Conservation (phyloP, 768 basidiomycete genomes). For the Leucosporidium creatinivorum region DNA sequence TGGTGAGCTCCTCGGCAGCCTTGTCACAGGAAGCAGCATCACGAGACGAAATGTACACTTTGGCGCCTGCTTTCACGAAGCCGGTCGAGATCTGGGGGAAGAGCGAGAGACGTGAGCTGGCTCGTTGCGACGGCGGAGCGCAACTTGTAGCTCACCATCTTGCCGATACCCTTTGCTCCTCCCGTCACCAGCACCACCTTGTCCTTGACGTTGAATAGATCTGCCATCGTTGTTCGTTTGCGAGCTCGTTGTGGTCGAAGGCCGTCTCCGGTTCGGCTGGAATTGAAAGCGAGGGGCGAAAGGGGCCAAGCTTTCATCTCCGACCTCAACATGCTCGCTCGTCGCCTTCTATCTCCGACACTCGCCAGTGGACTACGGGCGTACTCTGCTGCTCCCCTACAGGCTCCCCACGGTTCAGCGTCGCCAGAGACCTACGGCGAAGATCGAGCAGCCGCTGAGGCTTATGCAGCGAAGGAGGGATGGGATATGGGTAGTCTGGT, state of each 20-base stretch:
- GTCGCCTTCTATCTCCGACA: too few relatives aligned
- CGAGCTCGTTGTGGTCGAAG: neutral
- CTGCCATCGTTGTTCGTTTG: neutral
- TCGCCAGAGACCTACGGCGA: neutral
- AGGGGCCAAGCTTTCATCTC: too few relatives aligned
- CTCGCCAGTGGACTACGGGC: neutral
- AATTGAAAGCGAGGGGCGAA: too few relatives aligned
- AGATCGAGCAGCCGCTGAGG: neutral
- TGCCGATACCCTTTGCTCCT: conserved; percentile 58
- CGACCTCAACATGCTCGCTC: too few relatives aligned
- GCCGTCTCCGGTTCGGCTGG: too few relatives aligned
- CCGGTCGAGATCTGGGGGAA: conserved; percentile 52
- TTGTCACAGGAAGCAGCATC: conserved; percentile 50
- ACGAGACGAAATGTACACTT: conserved; percentile 59
- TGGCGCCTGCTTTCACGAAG: conserved; percentile 56
- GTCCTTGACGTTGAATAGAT: conserved; percentile 35
- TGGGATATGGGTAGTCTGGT: neutral
- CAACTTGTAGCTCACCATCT: conserved; percentile 9
- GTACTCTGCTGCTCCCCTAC: neutral
- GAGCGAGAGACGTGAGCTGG: neutral
- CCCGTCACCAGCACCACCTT: conserved; percentile 57
- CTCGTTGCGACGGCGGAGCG: neutral
- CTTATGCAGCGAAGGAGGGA: neutral
- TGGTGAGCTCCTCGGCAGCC: conserved; percentile 52
- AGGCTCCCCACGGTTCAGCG: neutral